Conservation (phyloP, 768 basidiomycete species). For the Nidularia sp. region DNA sequence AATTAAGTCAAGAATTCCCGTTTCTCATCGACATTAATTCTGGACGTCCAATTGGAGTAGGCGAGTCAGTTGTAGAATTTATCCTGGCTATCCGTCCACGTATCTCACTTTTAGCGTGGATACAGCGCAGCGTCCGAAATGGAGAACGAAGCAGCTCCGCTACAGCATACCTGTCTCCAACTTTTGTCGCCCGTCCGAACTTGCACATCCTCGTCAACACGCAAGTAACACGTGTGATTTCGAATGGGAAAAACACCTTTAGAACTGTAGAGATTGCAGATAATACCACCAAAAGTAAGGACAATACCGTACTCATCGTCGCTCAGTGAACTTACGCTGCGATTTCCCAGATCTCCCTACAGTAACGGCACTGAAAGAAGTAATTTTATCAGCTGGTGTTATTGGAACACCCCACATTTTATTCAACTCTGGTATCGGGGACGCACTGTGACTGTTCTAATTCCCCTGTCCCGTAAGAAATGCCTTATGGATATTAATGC, state of each 20-base stretch:
- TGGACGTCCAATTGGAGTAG: conserved; percentile 27
- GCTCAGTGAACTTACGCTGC: neutral
- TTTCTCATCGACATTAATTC: conserved; percentile 32
- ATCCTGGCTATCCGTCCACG: neutral
- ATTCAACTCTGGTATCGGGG: conserved; percentile 21
- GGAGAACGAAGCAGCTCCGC: conserved; percentile 19
- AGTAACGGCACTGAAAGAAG: conserved; percentile 38
- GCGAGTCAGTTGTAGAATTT: conserved; percentile 10
- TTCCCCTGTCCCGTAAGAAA: too few relatives aligned
- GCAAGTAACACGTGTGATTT: conserved; percentile 10
- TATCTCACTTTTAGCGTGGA: conserved; percentile 10
- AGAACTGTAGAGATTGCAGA: conserved; percentile 1
- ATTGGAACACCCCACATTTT: conserved; percentile 17
- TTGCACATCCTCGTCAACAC: conserved; percentile 16
- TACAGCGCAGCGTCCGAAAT: conserved; percentile 10
- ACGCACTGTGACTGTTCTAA: neutral
- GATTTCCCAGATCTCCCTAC: neutral
- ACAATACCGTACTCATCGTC: too few relatives aligned
- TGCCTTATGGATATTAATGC: too few relatives aligned
- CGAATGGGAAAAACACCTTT: conserved; percentile 2
- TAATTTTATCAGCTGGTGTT: conserved; percentile 34
- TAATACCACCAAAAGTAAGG: too few relatives aligned
- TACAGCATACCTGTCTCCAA: conserved; percentile 17
- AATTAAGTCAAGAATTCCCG: conserved; percentile 23
- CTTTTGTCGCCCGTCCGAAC: conserved; percentile 16